Evolutionary conservation across 2,329 filamentous ascomycete species (phyloP).

Genomic region (Venturia oleaginea): DNA sequence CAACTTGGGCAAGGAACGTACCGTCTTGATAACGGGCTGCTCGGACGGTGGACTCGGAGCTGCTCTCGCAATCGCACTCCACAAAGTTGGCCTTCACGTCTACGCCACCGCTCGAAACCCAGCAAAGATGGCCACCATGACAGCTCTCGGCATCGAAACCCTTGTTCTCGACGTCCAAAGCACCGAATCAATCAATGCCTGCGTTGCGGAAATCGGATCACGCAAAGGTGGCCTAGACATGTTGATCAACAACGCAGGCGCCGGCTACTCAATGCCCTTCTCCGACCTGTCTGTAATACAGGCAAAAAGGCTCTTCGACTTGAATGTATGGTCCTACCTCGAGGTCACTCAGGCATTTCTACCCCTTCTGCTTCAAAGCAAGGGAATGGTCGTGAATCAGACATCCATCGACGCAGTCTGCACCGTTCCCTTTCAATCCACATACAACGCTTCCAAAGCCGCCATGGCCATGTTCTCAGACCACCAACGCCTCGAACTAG

Average conservation of each 20-base stretch:
- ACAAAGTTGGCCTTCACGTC: constrained; percentile 29
- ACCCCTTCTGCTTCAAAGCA: constrained; percentile 17
- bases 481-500: constrained; percentile 19
- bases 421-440: constrained; percentile 24
- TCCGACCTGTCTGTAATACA: constrained; percentile 24
- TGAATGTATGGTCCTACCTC: constrained; percentile 28
- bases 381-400: constrained; percentile 31
- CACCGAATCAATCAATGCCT: constrained; percentile 21
- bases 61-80: constrained; percentile 31
- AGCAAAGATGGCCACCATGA: constrained; percentile 24
- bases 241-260: constrained; percentile 15
- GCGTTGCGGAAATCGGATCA: constrained; percentile 4
- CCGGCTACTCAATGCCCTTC: constrained; percentile 21
- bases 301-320: constrained; percentile 26
- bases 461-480: constrained; percentile 26
- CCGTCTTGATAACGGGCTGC: constrained; percentile 15
- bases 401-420: constrained; percentile 25
- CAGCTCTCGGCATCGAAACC: constrained; percentile 20
- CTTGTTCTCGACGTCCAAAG: constrained; percentile 26
- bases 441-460: constrained; percentile 25
- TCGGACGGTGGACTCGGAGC: constrained; percentile 31
- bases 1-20: background rate
- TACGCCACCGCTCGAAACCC: constrained; percentile 34
- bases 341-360: constrained; percentile 29
- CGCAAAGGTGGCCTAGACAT: constrained; percentile 7